Percentiles rank a stretch among this genome's conserved stretches.
Conservation (phyloP, 306 rosid species). For the Inga leiocalycina region DNA sequence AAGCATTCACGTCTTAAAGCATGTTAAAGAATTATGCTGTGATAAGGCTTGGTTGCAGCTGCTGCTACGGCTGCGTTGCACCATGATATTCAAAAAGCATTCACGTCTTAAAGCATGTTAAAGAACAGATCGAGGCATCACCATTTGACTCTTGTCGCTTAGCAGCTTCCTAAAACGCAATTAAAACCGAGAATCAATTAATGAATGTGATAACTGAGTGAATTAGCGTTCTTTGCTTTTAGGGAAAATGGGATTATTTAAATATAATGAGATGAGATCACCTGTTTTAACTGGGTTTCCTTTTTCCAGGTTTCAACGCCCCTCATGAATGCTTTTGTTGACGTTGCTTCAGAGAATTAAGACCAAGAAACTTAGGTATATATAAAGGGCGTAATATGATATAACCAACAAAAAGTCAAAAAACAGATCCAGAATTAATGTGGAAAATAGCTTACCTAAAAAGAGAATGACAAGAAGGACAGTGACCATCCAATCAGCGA, state of each 20-base stretch:
- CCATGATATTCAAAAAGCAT: not conserved
- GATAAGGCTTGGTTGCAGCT: no score
- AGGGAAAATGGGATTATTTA: no score
- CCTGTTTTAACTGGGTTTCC: conserved; percentile 67
- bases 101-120: not conserved
- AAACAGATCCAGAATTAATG: not conserved
- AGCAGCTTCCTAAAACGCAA: conserved; percentile 40
- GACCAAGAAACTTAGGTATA: conserved; percentile 3
- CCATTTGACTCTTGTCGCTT: conserved; percentile 47
- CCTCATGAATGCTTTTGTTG: conserved; percentile 60
- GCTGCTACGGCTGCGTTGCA: no score
- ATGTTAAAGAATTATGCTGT: no score
- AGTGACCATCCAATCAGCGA: conserved; percentile 82
- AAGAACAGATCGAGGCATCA: conserved; percentile 39
- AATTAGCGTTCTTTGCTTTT: not conserved
- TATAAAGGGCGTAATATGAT: not conserved
- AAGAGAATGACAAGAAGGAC: conserved; percentile 63
- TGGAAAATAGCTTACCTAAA: conserved; percentile 42
- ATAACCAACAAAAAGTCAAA: not conserved
- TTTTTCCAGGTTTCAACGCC: conserved; percentile 76
- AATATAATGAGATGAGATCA: not conserved
- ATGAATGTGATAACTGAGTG: not conserved
- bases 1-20: no score
- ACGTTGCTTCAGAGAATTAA: conserved; percentile 47
- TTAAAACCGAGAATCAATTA: not conserved